Base-by-base conservation (phyloP, 495 filamentous ascomycete genomes). In the Penicillium herquei region DNA sequence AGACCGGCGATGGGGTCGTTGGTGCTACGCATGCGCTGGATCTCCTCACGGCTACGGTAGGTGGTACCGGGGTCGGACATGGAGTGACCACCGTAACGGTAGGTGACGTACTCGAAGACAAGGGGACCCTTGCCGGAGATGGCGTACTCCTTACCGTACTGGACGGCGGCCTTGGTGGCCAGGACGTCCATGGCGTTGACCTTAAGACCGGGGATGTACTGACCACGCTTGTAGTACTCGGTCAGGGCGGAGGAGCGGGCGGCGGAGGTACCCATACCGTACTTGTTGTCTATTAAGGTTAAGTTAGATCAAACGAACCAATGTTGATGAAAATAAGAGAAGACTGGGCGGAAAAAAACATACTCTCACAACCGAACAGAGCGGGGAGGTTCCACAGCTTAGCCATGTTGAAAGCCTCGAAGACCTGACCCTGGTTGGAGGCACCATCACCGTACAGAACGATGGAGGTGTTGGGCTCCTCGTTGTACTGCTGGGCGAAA, bases 331-430 rank as follows among this genome's bases (percentile, higher is more conserved):
- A 11, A 41, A 21, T 14, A 0, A 16, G 33, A 49, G 26, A 11
- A 13, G 34, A 17, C 6, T 11, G 14, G 7, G 32, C 34, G 13
- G 11, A 16, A 45, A 16, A 45, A 50, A 55, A 83, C 87, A 64
- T 84, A 96, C 93, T 98, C 80, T 98, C 94, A 75, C 94, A 98
- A 57, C 91, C 93, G 70, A 98, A 98, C 45, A 98, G 85, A 55
- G 90, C 84, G 39, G 94, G 94, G 17, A 98, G 76, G 53, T 94
- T 93, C 94, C 94, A 98, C 55, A 98, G 87, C 85, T 97, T 97
- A 45, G 94, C 94, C 94, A 98, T 98, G 86, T 98, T 98, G 84
- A 96, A 98, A 53, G 94, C 91, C 83, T 98, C 94, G 69, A 98
- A 98, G 56, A 98, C 95, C 76, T 98, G 94, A 62, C 94, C 94